phyloP scores from a whole-genome alignment of 2,329 filamentous ascomycete genomes.

The Alternaria panax region DNA sequence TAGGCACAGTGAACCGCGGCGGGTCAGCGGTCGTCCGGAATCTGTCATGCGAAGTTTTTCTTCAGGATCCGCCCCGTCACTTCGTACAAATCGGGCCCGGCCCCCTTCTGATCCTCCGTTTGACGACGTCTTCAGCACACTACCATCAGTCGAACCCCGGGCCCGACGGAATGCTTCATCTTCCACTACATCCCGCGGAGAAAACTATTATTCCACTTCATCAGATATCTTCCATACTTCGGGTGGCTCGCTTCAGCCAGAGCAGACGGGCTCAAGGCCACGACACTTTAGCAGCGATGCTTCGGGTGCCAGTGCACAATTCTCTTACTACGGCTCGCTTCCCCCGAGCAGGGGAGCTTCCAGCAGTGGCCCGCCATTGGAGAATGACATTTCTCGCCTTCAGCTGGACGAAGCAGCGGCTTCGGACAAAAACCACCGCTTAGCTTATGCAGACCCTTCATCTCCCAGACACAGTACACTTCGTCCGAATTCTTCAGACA shows the following conservation, averaged over 20 bases:
- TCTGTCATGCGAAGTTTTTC: conserved; percentile 31
- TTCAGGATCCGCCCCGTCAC: conserved; percentile 29
- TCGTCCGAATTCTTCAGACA: not conserved
- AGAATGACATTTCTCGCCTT: conserved; percentile 16
- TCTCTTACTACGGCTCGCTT: conserved; percentile 43
- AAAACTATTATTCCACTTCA: not conserved
- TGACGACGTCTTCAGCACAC: conserved; percentile 28
- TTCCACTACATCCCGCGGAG: not conserved
- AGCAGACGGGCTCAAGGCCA: not conserved
- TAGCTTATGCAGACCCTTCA: not conserved
- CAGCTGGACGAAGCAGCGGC: conserved; percentile 34
- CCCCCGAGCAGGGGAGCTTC: conserved; percentile 32
- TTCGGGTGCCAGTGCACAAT: conserved; percentile 39
- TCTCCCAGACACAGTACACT: not conserved
- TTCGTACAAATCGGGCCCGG: conserved; percentile 5
- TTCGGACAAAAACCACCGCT: conserved; percentile 13
- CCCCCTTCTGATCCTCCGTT: conserved; percentile 3
- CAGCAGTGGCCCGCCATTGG: conserved; percentile 30
- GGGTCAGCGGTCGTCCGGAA: conserved; percentile 11
- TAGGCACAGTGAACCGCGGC: conserved; percentile 35
- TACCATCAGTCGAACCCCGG: conserved; percentile 3
- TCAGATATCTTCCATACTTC: not conserved
- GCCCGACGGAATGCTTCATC: not conserved
- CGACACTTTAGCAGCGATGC: conserved; percentile 33
- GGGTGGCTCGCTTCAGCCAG: not conserved